Evolutionary conservation across 2,329 filamentous ascomycete genomes (phyloP).

Genomic region (Colletotrichum sidae): DNA sequence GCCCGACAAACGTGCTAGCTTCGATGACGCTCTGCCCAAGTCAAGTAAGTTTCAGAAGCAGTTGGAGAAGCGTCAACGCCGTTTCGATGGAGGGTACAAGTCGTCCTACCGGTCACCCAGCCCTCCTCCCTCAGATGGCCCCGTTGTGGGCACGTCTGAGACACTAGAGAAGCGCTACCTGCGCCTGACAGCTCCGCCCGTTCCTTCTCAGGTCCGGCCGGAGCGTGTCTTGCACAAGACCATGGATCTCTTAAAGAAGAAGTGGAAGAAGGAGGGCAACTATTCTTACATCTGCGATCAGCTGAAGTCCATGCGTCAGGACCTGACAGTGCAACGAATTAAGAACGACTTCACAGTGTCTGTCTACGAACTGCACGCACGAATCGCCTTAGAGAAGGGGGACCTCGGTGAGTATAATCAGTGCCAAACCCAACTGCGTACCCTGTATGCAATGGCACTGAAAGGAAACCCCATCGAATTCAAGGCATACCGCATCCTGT

Average conservation of each 20-base stretch:
- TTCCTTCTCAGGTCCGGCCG: conserved; percentile 89
- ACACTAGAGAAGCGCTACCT: conserved; percentile 93
- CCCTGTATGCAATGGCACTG: conserved; percentile 86
- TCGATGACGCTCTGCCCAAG: conserved; percentile 58
- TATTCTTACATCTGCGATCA: conserved; percentile 99
- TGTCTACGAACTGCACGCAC: conserved; percentile 97
- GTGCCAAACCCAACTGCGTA: conserved; percentile 97
- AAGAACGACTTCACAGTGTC: conserved; percentile 96
- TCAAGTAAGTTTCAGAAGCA: conserved; percentile 91
- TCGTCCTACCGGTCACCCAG: conserved; percentile 66
- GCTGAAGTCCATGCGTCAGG: conserved; percentile 98
- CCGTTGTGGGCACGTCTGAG: conserved; percentile 87
- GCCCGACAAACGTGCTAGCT: conserved; percentile 57
- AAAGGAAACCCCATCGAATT: conserved; percentile 95
- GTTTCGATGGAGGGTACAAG: conserved; percentile 79
- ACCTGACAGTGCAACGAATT: conserved; percentile 97
- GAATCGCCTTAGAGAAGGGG: conserved; percentile 97
- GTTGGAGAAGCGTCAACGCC: conserved; percentile 88
- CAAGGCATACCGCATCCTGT: conserved; percentile 98
- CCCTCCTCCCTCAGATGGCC: conserved; percentile 70
- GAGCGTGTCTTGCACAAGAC: conserved; percentile 83
- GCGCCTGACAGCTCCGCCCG: conserved; percentile 89
- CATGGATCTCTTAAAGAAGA: conserved; percentile 89
- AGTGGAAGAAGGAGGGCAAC: conserved; percentile 93
- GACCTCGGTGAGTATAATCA: conserved; percentile 99